phyloP scores from a whole-genome alignment of 2,329 filamentous ascomycete genomes.

The Phyllosticta citriasiana region DNA sequence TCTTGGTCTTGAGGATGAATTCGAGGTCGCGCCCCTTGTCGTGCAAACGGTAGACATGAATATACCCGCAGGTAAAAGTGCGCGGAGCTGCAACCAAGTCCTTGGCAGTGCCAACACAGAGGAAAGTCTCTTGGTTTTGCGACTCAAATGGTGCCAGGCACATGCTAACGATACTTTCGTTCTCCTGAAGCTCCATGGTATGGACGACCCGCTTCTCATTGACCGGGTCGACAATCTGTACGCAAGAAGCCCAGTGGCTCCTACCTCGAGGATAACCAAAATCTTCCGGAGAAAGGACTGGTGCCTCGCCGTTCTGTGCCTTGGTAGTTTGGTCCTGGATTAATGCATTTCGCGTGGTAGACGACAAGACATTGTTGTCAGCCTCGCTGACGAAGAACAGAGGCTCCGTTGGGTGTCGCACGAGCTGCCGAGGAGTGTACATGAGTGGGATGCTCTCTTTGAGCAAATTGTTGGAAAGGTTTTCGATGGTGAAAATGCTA shows the following conservation, averaged over 20 bases:
- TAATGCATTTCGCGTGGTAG: constrained; percentile 64
- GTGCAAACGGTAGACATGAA: constrained; percentile 85
- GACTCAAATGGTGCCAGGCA: constrained; percentile 78
- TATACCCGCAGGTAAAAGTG: constrained; percentile 67
- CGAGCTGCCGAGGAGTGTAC: constrained; percentile 82
- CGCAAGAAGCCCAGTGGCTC: constrained; percentile 91
- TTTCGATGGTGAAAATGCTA: constrained; percentile 84
- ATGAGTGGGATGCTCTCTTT: constrained; percentile 78
- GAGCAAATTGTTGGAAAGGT: constrained; percentile 73
- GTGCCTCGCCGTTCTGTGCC: constrained; percentile 17
- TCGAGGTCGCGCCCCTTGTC: constrained; percentile 81
- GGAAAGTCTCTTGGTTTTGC: constrained; percentile 78
- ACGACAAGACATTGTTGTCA: constrained; percentile 82
- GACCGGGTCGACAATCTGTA: constrained; percentile 81
- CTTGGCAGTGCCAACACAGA: constrained; percentile 91
- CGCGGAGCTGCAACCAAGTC: constrained; percentile 73
- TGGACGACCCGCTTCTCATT: constrained; percentile 59
- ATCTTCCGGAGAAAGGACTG: constrained; percentile 62
- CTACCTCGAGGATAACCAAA: constrained; percentile 81
- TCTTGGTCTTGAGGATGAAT: constrained; percentile 92
- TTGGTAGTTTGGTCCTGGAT: constrained; percentile 52
- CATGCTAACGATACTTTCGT: constrained; percentile 83
- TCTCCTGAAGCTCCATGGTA: constrained; percentile 73
- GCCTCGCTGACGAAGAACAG: constrained; percentile 91
- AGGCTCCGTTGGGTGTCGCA: constrained; percentile 77